These are phyloP conservation scores for Suhomyces sp. DNA, from an alignment of 805 yeast species.

Conservation along the genomic window DNA sequence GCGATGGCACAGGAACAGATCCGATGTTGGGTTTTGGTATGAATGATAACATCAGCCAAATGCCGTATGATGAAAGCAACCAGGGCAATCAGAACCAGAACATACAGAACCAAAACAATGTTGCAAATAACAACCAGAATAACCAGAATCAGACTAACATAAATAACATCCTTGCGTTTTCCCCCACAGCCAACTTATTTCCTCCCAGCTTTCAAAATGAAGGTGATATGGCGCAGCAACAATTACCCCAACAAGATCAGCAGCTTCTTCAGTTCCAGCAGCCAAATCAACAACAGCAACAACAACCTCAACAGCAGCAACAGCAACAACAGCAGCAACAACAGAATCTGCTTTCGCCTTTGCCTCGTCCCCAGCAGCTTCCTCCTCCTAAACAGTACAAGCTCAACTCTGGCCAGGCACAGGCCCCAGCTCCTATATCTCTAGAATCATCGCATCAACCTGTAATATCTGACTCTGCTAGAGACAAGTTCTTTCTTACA, in stretches of 20 bases:
- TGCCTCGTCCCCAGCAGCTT: slow-evolving; percentile 7
- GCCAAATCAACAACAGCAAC: slow-evolving; percentile 1
- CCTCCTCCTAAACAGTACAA: background rate
- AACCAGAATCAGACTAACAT: slow-evolving; percentile 8
- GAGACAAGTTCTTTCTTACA: slow-evolving; percentile 89
- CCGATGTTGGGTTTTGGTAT: slow-evolving; percentile 22
- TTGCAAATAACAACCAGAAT: background rate
- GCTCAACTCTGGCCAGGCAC: background rate
- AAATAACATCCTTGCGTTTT: slow-evolving; percentile 25
- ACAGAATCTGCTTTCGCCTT: slow-evolving; percentile 1
- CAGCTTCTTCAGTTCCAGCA: slow-evolving; percentile 3
- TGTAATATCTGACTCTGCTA: slow-evolving; percentile 67
- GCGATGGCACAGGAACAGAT: slow-evolving; percentile 13
- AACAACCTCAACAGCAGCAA: background rate
- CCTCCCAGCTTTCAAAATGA: slow-evolving; percentile 6
- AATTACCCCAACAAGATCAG: background rate
- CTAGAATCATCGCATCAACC: slow-evolving; percentile 30
- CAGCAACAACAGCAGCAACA: slow-evolving; percentile 4
- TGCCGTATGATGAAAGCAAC: background rate
- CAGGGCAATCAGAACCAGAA: background rate
- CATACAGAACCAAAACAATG: background rate
- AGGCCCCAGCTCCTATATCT: background rate
- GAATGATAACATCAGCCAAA: background rate
- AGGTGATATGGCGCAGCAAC: background rate
- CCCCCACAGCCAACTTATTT: slow-evolving; percentile 26